Base-by-base conservation (phyloP, 768 basidiomycete species). In the Royoungia palumana region DNA sequence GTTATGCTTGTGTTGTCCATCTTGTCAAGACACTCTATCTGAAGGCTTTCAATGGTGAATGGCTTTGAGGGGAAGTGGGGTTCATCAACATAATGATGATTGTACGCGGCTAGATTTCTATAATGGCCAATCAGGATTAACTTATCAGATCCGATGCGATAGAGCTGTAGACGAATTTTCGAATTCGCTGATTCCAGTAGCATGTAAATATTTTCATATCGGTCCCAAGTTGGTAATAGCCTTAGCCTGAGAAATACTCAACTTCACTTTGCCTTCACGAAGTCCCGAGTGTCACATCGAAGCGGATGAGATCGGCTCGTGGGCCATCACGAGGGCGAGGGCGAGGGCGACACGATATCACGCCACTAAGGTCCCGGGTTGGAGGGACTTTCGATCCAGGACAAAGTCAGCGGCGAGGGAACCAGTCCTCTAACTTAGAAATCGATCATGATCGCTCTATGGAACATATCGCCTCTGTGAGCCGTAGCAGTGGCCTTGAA, bases 401-500 rank as follows among this genome's bases (percentile, higher is more conserved):
- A n/a, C 38, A 36, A 11, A 32, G 41, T 3, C 30, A 32, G 16
- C 32, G 46, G 43, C 58, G 42, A 38, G 37, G 46, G 6, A 36
- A 14, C 27, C 30, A 46, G 38, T 17, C 17, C 43, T 42, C 51
- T 13, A 48, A 36, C n/a, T n/a, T n/a, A 19, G 35, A 57, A 3
- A 28, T 28, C 10, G 28, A 2, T 40, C 50, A 35, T 41, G 43
- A 50, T 41, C 56, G 42, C 48, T 75, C 70, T 37, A 83, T 88
- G 81, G 80, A 85, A 49, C 68, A 77, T 42, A 77, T 89, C 41
- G 76, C 87, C 2, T 86, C 85, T 2, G 79, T 89, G 40, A 89
- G 87, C 60, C 75, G 88, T 35, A 87, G 85, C 57, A 83, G 87
- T 55, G 87, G 88, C 10, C 62, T 89, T 21, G 83, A 84, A 56